phyloP scores from a whole-genome alignment of 2,329 filamentous ascomycete genomes.

The Cordyceps sp. region DNA sequence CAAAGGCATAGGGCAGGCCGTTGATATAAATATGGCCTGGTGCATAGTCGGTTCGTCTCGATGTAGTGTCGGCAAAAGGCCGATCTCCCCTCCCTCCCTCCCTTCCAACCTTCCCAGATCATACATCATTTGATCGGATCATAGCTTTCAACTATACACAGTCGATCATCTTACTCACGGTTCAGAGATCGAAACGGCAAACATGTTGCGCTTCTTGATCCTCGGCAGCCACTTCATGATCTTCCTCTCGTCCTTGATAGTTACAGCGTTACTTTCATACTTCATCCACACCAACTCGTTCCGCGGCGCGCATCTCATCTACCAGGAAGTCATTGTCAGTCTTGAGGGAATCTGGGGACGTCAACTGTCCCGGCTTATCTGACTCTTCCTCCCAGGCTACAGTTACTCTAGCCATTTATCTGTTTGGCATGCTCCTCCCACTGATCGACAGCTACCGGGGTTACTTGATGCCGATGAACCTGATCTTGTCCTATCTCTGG shows the following conservation, averaged over 20 bases:
- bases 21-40: no score
- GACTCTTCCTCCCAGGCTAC: slow-evolving; percentile 6
- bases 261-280: slow-evolving; percentile 8
- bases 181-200: no score
- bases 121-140: no score
- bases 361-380: no score
- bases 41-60: no score
- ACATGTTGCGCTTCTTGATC: slow-evolving; percentile 4
- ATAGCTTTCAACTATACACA: no score
- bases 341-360: neutral
- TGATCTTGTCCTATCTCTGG: slow-evolving; percentile 11
- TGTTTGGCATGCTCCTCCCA: slow-evolving; percentile 6
- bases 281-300: slow-evolving; percentile 5
- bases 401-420: slow-evolving; percentile 7
- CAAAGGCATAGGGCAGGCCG: no score
- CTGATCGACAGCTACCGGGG: slow-evolving; percentile 7
- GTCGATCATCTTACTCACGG: no score
- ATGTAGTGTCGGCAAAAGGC: no score
- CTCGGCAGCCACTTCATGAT: slow-evolving; percentile 8
- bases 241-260: slow-evolving; percentile 8
- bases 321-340: slow-evolving; percentile 9
- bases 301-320: slow-evolving; percentile 7
- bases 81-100: no score
- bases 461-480: slow-evolving; percentile 7
- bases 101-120: no score